Conservation (phyloP, 140 eudicot species). For the Senecio squalidus region DNA sequence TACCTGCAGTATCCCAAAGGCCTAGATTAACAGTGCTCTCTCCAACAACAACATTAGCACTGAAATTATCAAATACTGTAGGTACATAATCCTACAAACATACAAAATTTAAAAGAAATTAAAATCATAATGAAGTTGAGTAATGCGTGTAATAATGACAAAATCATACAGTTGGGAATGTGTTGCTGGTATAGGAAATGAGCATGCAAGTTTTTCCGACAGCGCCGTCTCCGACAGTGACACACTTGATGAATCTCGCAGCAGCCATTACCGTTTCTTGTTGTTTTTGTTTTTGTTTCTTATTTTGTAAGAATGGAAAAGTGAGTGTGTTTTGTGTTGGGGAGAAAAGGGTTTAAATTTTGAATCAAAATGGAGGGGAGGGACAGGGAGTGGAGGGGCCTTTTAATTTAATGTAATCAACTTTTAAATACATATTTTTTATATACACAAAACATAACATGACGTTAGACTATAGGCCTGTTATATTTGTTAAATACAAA, state of each 20-base stretch:
- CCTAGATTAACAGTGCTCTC: constrained; percentile 82
- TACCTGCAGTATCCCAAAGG: constrained; percentile 97
- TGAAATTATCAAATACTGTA: constrained; percentile 83
- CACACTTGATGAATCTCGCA: constrained; percentile 81
- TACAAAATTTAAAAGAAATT: background rate
- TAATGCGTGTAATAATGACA: background rate
- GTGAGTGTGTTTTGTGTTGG: constrained; percentile 18
- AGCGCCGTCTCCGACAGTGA: constrained; percentile 86
- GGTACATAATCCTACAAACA: constrained; percentile 76
- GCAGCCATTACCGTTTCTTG: too few relatives aligned
- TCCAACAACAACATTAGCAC: constrained; percentile 90
- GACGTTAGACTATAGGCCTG: background rate
- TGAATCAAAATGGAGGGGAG: constrained; percentile 41
- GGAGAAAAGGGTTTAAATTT: constrained; percentile 27
- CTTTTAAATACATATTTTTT: background rate
- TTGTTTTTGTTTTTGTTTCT: too few relatives aligned
- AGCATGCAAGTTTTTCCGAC: constrained; percentile 91
- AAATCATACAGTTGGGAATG: constrained; percentile 61
- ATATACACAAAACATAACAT: background rate
- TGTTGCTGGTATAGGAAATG: constrained; percentile 74
- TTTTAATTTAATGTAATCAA: constrained; percentile 11
- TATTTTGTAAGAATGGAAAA: too few relatives aligned
- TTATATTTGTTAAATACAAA: too few relatives aligned
- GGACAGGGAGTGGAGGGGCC: background rate
- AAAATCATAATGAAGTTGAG: background rate